Evolutionary conservation across 1,284 basidiomycete species (phyloP), one percentile per base, ranked within the genome.

Genomic region (Moesziomyces sp.): DNA sequence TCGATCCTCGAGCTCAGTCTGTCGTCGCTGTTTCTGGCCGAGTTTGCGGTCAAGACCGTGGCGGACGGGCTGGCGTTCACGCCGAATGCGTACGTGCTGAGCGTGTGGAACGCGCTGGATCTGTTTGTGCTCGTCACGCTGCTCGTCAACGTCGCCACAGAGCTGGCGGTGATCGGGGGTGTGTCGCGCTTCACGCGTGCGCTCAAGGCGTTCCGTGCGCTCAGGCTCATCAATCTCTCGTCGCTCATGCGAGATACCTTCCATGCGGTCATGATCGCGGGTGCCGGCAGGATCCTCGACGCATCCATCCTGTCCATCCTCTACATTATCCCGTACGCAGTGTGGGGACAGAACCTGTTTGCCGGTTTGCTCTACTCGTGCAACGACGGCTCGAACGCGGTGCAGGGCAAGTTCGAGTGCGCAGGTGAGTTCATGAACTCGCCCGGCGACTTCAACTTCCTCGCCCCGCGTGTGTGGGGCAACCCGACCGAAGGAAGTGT

Each of bases 331-430:
- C 96, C 96, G 0, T 98, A 94, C 81, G 95, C 96, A 5, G 91
- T 97, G 1, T 98, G 96, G 95, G 96, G 94, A 6, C 89, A 94
- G 63, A 97, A 96, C 79, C 92, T 98, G 82, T 98, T 98, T 85
- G 87, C 90, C 0, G 94, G 94, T 8, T 86, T 91, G 63, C 90
- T 96, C 85, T 94, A 92, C 83, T 85, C 87, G 48, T 99, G 96
- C 87, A 98, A 93, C 81, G 94, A 98, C 80, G 53, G 49, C 0
- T 61, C 69, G 28, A 83, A 61, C 18, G 84, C 82, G 52, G 89
- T 88, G 1, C 77, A 85, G 33, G 91, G 89, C 5, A 87, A 90
- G 35, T 80, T 80, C 9, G 88, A 90, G 35, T 99, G 96, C 78
- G 86, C 89, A 24, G 89, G 90, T 77, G 94, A 97, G 85, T 97